These are phyloP conservation scores for Elsinoe australis DNA, from an alignment of 2,329 filamentous ascomycete species.

Conservation along the genomic window DNA sequence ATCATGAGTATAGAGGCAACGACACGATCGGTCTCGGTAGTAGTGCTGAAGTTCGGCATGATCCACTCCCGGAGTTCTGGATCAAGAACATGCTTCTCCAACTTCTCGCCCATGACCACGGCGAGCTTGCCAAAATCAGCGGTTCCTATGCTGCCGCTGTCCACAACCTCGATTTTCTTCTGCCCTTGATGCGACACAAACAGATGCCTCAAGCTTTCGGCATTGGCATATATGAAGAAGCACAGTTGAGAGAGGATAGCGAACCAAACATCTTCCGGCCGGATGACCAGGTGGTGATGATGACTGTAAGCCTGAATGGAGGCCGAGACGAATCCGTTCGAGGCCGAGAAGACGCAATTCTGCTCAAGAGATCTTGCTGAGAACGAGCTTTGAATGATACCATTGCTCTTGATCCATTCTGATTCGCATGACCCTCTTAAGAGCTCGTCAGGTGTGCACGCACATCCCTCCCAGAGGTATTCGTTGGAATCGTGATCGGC, in stretches of 20 bases:
- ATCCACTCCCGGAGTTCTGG: conserved; percentile 41
- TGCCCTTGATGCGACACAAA: conserved; percentile 41
- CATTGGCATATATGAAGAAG: conserved; percentile 41
- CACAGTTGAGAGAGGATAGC: conserved; percentile 44
- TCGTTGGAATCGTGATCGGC: neutral
- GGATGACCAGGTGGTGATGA: conserved; percentile 41
- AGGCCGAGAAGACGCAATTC: neutral
- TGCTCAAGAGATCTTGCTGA: neutral
- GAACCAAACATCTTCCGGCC: conserved; percentile 50
- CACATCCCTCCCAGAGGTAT: neutral
- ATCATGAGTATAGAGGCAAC: conserved; percentile 45
- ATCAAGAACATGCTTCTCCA: conserved; percentile 39
- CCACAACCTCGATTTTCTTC: conserved; percentile 34
- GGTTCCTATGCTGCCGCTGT: conserved; percentile 20
- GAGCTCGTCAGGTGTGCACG: neutral
- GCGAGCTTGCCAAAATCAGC: conserved; percentile 31
- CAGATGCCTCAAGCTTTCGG: conserved; percentile 37
- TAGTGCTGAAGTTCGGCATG: conserved; percentile 47
- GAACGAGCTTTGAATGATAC: neutral
- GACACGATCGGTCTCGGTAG: conserved; percentile 37
- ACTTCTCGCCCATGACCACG: conserved; percentile 32
- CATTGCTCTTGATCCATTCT: neutral
- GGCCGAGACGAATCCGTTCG: neutral
- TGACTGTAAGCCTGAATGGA: conserved; percentile 39
- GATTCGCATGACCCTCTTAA: neutral